Conservation (phyloP, 371 early-diverging fungal species). For the Actinomucor elegans region DNA sequence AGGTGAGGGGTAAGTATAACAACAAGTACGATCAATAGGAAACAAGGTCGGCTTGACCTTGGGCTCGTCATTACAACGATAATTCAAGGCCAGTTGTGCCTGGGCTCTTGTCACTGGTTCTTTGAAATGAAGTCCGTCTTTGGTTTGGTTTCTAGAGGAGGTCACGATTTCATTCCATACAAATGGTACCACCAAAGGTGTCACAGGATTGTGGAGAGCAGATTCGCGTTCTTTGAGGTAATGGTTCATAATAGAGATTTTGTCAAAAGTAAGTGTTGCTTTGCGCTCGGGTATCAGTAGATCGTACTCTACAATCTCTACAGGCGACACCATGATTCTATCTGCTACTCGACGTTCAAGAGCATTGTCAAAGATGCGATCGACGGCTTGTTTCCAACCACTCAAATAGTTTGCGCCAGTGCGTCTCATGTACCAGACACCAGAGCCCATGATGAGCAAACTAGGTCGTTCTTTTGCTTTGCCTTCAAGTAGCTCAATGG, state of each 20-base stretch:
- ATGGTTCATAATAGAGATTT: constrained; percentile 56
- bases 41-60: constrained; percentile 22
- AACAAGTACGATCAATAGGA: constrained; percentile 61
- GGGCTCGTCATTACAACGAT: constrained; percentile 59
- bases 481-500: constrained; percentile 29
- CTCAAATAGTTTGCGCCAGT: constrained; percentile 29
- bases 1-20: constrained; percentile 57
- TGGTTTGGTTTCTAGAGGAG: constrained; percentile 39
- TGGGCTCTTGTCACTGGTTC: constrained; percentile 43
- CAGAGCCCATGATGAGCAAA: constrained; percentile 56
- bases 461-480: constrained; percentile 32
- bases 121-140: constrained; percentile 66
- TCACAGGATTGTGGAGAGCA: constrained; percentile 6
- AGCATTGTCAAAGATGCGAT: constrained; percentile 35
- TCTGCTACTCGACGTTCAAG: constrained; percentile 30
- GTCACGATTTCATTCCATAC: constrained; percentile 53
- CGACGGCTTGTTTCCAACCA: constrained; percentile 50
- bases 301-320: constrained; percentile 33
- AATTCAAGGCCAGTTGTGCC: constrained; percentile 63
- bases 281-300: constrained; percentile 40
- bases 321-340: constrained; percentile 34
- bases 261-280: constrained; percentile 37
- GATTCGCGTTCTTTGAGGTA: constrained; percentile 33
- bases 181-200: constrained; percentile 45
- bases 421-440: constrained; percentile 61